These are phyloP conservation scores for Funneliformis mosseae DNA, from an alignment of 192 early-diverging fungal genomes.

Conservation along the genomic window DNA sequence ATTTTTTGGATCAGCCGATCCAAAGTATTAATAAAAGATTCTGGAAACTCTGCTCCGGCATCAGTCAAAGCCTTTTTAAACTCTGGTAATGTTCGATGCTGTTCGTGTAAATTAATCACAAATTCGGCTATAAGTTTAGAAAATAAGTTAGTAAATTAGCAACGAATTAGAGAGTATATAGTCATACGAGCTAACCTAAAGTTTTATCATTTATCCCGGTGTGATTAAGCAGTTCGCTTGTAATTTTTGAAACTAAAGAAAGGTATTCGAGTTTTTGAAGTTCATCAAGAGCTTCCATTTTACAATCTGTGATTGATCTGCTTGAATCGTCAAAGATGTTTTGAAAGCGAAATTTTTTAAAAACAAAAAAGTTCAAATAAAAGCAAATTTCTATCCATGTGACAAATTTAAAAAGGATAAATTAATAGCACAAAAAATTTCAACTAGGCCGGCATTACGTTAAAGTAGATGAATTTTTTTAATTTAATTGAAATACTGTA, in stretches of 20 bases:
- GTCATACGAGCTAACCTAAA: conserved; percentile 41
- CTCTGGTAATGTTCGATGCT: conserved; percentile 57
- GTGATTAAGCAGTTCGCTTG: conserved; percentile 91
- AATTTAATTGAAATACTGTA: too few species aligned
- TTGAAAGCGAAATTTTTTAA: too few species aligned
- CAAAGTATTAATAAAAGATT: conserved; percentile 78
- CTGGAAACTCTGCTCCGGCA: conserved; percentile 81
- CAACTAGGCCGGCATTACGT: too few species aligned
- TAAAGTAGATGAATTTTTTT: too few species aligned
- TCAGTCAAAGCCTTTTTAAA: conserved; percentile 74
- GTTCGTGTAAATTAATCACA: conserved; percentile 82
- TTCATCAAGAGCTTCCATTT: conserved; percentile 46
- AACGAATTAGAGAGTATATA: too few species aligned
- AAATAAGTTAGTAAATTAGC: not conserved
- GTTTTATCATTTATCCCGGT: conserved; percentile 88
- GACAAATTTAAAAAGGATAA: too few species aligned
- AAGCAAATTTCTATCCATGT: too few species aligned
- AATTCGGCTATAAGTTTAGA: conserved; percentile 74
- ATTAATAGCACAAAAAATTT: too few species aligned
- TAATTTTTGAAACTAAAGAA: conserved; percentile 87
- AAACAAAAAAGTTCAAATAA: too few species aligned
- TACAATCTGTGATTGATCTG: not conserved
- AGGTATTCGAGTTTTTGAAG: conserved; percentile 85
- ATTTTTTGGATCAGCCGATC: conserved; percentile 89
- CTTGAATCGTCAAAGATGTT: too few species aligned